A percentile compares a stretch with the other conserved stretches of the same genome.
These are phyloP conservation scores for Pistacia vera DNA, from an alignment of 345 rosid genomes.

Conservation along the genomic window DNA sequence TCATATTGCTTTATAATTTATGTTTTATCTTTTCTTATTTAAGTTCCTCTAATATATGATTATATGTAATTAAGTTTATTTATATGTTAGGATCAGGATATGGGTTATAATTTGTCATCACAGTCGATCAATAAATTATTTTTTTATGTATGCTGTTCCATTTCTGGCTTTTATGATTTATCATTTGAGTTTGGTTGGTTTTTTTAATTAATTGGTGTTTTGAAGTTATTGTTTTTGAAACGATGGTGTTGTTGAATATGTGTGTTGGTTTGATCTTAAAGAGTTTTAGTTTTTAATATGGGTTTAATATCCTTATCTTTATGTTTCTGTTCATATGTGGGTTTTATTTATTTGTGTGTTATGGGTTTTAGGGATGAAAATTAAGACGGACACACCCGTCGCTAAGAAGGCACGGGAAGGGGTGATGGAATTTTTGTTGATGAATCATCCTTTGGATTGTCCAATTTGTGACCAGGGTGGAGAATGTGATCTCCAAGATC, in stretches of 20 bases:
- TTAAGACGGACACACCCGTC: constrained; percentile 90
- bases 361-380: constrained; percentile 83
- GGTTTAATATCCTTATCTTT: neutral
- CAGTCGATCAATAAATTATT: too few relatives aligned
- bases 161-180: too few relatives aligned
- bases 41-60: too few relatives aligned
- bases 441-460: constrained; percentile 98
- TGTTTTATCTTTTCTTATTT: neutral
- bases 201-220: neutral
- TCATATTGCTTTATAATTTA: neutral
- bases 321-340: neutral
- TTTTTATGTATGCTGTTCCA: too few relatives aligned
- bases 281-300: neutral
- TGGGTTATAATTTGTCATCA: too few relatives aligned
- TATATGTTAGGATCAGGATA: too few relatives aligned
- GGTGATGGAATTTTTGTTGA: constrained; percentile 96
- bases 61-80: too few relatives aligned
- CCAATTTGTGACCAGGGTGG: constrained; percentile 99
- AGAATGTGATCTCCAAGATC: constrained; percentile 99
- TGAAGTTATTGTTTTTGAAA: neutral
- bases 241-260: neutral
- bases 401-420: constrained; percentile 99
- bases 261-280: neutral
- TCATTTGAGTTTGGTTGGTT: neutral
- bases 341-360: constrained; percentile 15